A percentile compares a stretch with the other conserved stretches of the same genome.
Conservation (phyloP, 371 early-diverging fungal species). For the Rhizopus microsporus region DNA sequence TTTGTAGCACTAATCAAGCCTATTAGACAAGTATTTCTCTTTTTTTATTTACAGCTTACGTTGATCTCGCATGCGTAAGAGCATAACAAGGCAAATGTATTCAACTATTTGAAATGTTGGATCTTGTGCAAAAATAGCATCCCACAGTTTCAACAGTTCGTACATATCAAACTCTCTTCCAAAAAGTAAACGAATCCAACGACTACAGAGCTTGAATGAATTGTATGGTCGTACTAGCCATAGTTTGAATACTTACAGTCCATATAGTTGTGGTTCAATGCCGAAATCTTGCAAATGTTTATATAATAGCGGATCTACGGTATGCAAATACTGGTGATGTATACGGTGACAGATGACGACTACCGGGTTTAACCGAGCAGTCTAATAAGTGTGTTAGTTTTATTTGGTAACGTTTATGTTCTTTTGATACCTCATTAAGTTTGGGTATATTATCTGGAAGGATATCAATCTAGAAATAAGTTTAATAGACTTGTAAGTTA, state of each 20-base stretch:
- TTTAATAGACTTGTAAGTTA: not conserved
- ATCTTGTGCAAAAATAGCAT: conserved; percentile 84
- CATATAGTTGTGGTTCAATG: conserved; percentile 93
- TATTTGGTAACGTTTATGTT: too few relatives aligned
- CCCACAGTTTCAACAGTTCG: conserved; percentile 83
- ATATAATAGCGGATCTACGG: conserved; percentile 71
- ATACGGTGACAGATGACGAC: conserved; percentile 73
- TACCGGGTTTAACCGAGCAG: conserved; percentile 62
- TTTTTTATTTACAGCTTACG: conserved; percentile 42
- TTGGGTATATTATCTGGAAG: conserved; percentile 19
- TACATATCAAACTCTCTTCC: conserved; percentile 83
- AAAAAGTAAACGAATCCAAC: conserved; percentile 93
- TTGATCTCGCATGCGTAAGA: conserved; percentile 75
- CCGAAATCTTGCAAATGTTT: conserved; percentile 68
- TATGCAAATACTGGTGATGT: conserved; percentile 70
- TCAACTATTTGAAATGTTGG: conserved; percentile 74
- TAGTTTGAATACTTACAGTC: conserved; percentile 61
- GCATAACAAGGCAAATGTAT: conserved; percentile 77
- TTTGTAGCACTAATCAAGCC: conserved; percentile 58
- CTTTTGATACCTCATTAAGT: conserved; percentile 12
- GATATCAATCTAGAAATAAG: conserved; percentile 12
- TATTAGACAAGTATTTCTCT: not conserved
- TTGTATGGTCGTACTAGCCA: not conserved
- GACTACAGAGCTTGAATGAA: conserved; percentile 42
- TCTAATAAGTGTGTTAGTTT: conserved; percentile 4